These are phyloP conservation scores for Amanita muscaria DNA, from an alignment of 768 basidiomycete species.

Conservation along the genomic window DNA sequence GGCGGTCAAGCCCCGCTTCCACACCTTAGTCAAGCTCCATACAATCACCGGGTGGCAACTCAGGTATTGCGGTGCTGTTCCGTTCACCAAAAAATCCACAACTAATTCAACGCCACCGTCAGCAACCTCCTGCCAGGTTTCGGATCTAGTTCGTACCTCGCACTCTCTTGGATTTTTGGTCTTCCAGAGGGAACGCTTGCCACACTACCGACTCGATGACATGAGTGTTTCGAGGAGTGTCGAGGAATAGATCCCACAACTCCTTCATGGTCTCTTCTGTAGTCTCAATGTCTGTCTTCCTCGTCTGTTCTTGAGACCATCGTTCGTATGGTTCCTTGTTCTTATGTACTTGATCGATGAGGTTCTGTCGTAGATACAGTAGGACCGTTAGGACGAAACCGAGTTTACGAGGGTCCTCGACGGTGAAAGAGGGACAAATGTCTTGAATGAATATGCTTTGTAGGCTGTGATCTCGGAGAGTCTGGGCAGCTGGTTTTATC, in stretches of 20 bases:
- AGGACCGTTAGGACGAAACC: constrained; percentile 18
- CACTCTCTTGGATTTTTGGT: constrained; percentile 12
- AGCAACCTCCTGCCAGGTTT: not conserved
- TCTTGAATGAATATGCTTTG: constrained; percentile 5
- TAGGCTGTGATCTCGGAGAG: constrained; percentile 1
- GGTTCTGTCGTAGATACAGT: constrained; percentile 24
- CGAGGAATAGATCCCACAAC: constrained; percentile 36
- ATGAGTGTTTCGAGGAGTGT: constrained; percentile 26
- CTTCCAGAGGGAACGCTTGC: constrained; percentile 31
- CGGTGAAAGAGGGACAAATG: constrained; percentile 1
- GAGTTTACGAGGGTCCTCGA: constrained; percentile 4
- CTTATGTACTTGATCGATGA: constrained; percentile 11
- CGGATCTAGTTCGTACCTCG: constrained; percentile 22
- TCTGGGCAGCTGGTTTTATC: constrained; percentile 3
- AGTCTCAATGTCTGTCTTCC: constrained; percentile 17
- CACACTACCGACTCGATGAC: constrained; percentile 44
- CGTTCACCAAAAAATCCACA: constrained; percentile 29
- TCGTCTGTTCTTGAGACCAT: constrained; percentile 27
- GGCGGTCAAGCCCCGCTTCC: constrained; percentile 25
- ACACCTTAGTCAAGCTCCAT: constrained; percentile 28
- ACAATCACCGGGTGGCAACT: constrained; percentile 32
- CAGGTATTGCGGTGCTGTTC: constrained; percentile 28
- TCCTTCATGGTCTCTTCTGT: constrained; percentile 26
- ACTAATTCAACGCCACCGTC: constrained; percentile 24
- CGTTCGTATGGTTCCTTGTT: constrained; percentile 32